A percentile compares a stretch with the other conserved stretches of the same genome.
phyloP scores from a whole-genome alignment of 805 yeast genomes.

The Lipomyces yamanashiensis region DNA sequence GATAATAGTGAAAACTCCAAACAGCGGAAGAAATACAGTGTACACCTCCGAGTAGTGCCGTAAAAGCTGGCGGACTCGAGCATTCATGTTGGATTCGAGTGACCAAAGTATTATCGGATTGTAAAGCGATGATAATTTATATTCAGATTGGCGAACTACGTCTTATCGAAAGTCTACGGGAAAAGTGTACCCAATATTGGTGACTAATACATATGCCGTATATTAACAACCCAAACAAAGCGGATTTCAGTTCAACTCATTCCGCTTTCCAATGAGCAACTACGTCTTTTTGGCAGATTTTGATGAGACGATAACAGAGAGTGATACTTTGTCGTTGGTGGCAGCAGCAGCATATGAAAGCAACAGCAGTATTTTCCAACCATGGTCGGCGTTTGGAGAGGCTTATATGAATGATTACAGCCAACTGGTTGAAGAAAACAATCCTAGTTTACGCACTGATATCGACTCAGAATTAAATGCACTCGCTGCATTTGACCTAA shows the following conservation, averaged over 20 bases:
- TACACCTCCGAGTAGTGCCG: conserved; percentile 34
- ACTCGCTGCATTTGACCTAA: conserved; percentile 11
- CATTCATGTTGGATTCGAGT: not conserved
- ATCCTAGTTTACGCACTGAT: conserved; percentile 5
- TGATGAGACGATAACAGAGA: conserved; percentile 38
- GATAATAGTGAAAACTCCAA: conserved; percentile 17
- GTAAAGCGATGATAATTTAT: not conserved
- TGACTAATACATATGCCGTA: not conserved
- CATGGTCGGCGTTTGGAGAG: conserved; percentile 31
- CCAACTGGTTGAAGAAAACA: not conserved
- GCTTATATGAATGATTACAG: conserved; percentile 32
- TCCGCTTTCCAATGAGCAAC: not conserved
- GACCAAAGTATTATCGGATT: not conserved
- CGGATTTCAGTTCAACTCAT: not conserved
- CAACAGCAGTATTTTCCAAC: not conserved
- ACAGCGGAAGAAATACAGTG: conserved; percentile 35
- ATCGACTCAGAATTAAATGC: conserved; percentile 16
- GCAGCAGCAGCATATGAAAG: conserved; percentile 36
- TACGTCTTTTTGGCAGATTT: conserved; percentile 33
- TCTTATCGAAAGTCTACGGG: not conserved
- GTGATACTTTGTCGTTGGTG: conserved; percentile 33
- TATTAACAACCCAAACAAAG: not conserved
- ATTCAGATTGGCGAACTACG: not conserved
- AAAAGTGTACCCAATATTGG: not conserved
- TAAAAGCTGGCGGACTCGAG: conserved; percentile 18